These are phyloP conservation scores for Neopestalotiopsis rosae DNA, from an alignment of 2,329 filamentous ascomycete species.

Conservation along the genomic window DNA sequence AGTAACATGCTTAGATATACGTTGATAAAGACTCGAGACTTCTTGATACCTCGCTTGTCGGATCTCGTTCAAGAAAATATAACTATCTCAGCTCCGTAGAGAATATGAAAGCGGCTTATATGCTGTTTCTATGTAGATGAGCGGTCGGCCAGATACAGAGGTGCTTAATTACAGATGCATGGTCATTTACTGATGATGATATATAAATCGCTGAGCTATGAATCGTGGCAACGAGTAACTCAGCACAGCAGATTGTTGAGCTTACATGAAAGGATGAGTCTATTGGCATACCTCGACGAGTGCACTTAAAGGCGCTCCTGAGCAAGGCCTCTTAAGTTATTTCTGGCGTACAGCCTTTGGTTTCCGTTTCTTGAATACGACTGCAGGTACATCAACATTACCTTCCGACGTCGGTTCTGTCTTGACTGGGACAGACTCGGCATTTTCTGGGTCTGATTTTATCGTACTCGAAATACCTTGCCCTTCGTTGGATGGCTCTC, in stretches of 20 bases:
- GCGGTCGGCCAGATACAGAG: not conserved
- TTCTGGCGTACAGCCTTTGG: slow-evolving; percentile 68
- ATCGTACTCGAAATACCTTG: slow-evolving; percentile 22
- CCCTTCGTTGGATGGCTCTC: slow-evolving; percentile 42
- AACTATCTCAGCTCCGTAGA: too few species aligned
- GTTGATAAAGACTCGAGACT: too few species aligned
- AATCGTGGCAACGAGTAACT: not conserved
- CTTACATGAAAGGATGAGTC: not conserved
- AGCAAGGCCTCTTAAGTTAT: slow-evolving; percentile 35
- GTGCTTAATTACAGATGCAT: not conserved
- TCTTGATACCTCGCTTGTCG: too few species aligned
- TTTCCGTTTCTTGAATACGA: slow-evolving; percentile 84
- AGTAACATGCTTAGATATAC: too few species aligned
- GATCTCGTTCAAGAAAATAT: too few species aligned
- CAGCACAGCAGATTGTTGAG: not conserved
- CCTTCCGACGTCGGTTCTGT: slow-evolving; percentile 25
- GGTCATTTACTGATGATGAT: not conserved
- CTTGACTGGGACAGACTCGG: slow-evolving; percentile 23
- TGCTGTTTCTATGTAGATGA: too few species aligned
- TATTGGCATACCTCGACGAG: not conserved
- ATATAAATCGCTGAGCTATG: not conserved
- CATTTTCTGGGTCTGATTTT: slow-evolving; percentile 37
- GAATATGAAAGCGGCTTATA: too few species aligned
- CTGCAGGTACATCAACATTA: slow-evolving; percentile 42
- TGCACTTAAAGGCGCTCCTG: not conserved